These are phyloP conservation scores for Fermentozyma sake DNA, from an alignment of 1,139 yeast species.

Conservation along the genomic window DNA sequence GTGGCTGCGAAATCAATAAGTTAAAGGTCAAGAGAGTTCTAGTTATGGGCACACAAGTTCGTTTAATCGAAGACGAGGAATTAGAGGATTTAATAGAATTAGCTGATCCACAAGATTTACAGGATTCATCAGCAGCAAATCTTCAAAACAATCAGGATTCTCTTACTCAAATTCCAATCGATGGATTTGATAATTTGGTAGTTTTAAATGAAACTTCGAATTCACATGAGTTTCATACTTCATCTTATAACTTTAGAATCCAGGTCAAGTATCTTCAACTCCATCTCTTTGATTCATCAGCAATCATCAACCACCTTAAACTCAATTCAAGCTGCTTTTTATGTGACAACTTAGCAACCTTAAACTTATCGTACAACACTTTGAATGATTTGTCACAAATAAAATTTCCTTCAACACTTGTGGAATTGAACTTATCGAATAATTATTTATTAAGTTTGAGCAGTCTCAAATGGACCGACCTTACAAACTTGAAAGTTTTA, in stretches of 20 bases:
- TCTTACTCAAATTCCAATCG: no score
- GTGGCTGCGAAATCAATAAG: constrained; percentile 2
- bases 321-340: constrained; percentile 6
- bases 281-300: constrained; percentile 10
- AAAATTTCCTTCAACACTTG: constrained; percentile 5
- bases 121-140: no score
- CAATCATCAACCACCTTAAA: constrained; percentile 9
- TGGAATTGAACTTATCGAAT: constrained; percentile 19
- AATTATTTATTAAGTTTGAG: constrained; percentile 13
- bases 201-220: background rate
- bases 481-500: constrained; percentile 12
- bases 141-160: no score
- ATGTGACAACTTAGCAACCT: constrained; percentile 4
- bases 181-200: constrained; percentile 1
- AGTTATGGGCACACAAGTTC: no score
- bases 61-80: no score
- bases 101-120: no score
- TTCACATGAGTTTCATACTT: background rate
- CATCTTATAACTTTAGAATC: constrained; percentile 1
- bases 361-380: constrained; percentile 22
- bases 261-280: constrained; percentile 9
- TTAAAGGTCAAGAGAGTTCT: no score
- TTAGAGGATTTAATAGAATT: no score
- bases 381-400: constrained; percentile 13
- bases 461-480: constrained; percentile 8